Percentiles rank a stretch among this genome's conserved stretches.
Evolutionary conservation across 164 flowering plant species (phyloP).

Genomic region (Houttuynia cordata): DNA sequence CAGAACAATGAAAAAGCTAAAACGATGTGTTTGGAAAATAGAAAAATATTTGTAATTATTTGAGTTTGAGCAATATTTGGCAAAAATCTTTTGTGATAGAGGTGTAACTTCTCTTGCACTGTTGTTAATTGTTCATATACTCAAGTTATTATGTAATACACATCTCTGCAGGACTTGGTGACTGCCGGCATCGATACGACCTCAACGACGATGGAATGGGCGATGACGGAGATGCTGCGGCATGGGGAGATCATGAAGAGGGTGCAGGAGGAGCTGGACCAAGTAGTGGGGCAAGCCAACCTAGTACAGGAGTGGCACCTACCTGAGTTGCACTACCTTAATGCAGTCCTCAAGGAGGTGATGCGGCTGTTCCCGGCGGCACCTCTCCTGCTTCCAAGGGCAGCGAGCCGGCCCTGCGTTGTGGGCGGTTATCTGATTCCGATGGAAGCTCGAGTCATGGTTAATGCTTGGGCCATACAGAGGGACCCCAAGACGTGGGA

Average conservation of each 20-base stretch:
- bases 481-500: constrained; percentile 34
- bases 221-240: constrained; percentile 8
- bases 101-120: too few species aligned
- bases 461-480: constrained; percentile 39
- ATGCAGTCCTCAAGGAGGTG: constrained; percentile 29
- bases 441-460: constrained; percentile 17
- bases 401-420: constrained; percentile 7
- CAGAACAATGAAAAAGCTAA: too few species aligned
- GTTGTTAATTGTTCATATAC: too few species aligned
- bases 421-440: constrained; percentile 24
- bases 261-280: constrained; percentile 4
- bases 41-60: too few species aligned
- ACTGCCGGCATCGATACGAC: constrained; percentile 2
- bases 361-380: not conserved
- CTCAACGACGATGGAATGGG: constrained; percentile 12
- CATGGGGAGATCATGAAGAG: constrained; percentile 4
- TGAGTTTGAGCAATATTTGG: too few species aligned
- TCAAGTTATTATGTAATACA: too few species aligned
- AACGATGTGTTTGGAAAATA: too few species aligned
- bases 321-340: constrained; percentile 19
- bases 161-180: constrained; percentile 7
- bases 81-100: too few species aligned
- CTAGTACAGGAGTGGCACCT: constrained; percentile 18
- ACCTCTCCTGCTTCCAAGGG: constrained; percentile 7
- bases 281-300: constrained; percentile 8